Evolutionary conservation across 1,139 yeast genomes (phyloP).

Genomic region (Debaryomyces coudertii): DNA sequence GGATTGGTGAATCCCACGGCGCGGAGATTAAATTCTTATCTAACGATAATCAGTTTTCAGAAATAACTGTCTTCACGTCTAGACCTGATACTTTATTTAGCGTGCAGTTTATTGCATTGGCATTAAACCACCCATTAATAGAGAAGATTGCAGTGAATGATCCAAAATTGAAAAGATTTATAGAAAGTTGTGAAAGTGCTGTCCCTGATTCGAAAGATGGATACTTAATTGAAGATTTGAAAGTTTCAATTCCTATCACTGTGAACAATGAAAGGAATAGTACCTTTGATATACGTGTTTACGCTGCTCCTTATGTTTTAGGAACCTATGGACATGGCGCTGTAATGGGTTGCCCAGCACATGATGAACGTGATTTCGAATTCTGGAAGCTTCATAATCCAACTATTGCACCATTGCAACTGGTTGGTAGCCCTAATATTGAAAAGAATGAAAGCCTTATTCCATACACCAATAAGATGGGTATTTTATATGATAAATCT

Average conservation of each 20-base stretch:
- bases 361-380: conserved; percentile 77
- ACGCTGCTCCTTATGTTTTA: conserved; percentile 87
- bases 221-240: conserved; percentile 47
- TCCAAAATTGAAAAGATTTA: conserved; percentile 46
- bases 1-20: conserved; percentile 94
- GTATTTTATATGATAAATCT: conserved; percentile 48
- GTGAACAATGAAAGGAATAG: conserved; percentile 20
- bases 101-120: conserved; percentile 79
- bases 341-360: conserved; percentile 98
- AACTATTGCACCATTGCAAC: conserved; percentile 36
- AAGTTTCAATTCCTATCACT: conserved; percentile 65
- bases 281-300: conserved; percentile 61
- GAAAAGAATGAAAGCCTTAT: conserved; percentile 11
- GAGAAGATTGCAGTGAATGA: conserved; percentile 37
- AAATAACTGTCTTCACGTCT: conserved; percentile 72
- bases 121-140: conserved; percentile 70
- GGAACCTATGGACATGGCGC: conserved; percentile 87
- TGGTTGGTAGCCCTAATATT: conserved; percentile 39
- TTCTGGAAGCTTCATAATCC: conserved; percentile 77
- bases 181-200: conserved; percentile 40
- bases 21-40: conserved; percentile 59
- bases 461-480: conserved; percentile 57
- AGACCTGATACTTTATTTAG: conserved; percentile 86
- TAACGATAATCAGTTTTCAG: conserved; percentile 19
- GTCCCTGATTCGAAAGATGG: conserved; percentile 67